Evolutionary conservation across 257 asterid genomes (phyloP).

Genomic region (Scutellaria galericulata): DNA sequence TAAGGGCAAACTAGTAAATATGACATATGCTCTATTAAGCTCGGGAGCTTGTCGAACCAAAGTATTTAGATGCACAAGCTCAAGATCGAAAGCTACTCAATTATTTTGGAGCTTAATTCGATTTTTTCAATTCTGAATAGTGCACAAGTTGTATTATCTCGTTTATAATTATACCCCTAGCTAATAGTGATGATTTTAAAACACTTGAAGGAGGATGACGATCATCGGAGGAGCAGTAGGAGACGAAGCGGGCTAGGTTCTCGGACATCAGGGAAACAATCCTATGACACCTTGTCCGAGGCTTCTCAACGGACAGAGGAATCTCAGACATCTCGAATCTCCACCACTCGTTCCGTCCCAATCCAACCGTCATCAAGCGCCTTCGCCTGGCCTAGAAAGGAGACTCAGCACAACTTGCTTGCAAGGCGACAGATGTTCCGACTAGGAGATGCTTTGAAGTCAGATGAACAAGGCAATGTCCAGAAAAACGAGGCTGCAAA

Average conservation of each 20-base stretch:
- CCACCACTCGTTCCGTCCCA: conserved; percentile 71
- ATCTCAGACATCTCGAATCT: conserved; percentile 61
- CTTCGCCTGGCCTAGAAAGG: conserved; percentile 51
- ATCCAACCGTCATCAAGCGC: conserved; percentile 51
- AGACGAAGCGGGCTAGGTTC: conserved; percentile 55
- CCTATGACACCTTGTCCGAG: conserved; percentile 74
- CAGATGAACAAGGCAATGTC: conserved; percentile 36
- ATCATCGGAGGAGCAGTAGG: conserved; percentile 43
- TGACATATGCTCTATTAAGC: too few relatives aligned
- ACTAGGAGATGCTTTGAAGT: conserved; percentile 27
- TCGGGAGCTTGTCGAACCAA: too few relatives aligned
- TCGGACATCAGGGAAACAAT: conserved; percentile 48
- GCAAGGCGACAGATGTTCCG: conserved; percentile 39
- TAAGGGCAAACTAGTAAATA: too few relatives aligned
- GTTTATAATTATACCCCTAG: not conserved
- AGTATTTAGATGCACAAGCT: too few relatives aligned
- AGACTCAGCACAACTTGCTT: conserved; percentile 42
- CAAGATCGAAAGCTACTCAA: too few relatives aligned
- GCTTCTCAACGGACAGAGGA: conserved; percentile 70
- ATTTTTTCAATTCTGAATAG: too few relatives aligned
- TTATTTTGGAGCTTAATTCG: too few relatives aligned
- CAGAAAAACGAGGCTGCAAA: conserved; percentile 27
- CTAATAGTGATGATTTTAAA: not conserved
- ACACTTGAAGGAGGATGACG: conserved; percentile 52
- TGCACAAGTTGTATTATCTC: too few relatives aligned